Base-by-base conservation (phyloP, 2,329 filamentous ascomycete species). In the Epichloe aotearoae region DNA sequence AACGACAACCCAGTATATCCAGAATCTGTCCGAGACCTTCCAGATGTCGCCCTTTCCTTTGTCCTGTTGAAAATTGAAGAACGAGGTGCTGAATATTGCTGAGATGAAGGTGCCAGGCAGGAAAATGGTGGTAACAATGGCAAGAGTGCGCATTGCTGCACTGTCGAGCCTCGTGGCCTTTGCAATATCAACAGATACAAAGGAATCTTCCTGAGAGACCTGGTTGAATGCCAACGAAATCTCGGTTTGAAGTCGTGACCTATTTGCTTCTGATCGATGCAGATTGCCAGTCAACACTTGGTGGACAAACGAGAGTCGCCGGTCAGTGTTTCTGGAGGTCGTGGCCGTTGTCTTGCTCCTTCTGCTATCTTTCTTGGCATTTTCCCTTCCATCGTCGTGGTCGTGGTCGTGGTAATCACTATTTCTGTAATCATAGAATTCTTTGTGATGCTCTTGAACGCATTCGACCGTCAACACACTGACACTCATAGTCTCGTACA, bases 31-130 rank as follows among this genome's bases (percentile, higher is more conserved):
- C 1, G 64, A 65, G 0, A 68, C 53, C 1, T 33, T 38, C 64
- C 65, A 69, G 1, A 42, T 43, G 20, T 43, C 50, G 7, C 56
- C 58, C 0, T 55, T 55, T 3, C 56, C 52, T 0, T 58, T 55
- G 2, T 56, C 52, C 0, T 58, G 54, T n/a, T 62, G 59, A 3
- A 58, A 59, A 0, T 65, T 57, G 52, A 74, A 74, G 43, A 74
- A 74, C 0, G 65, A 68, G 55, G 67, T 74, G 56, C 70, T 71
- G 44, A 74, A 74, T 4, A 78, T 61, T 5, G 70, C 65, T 0
- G 61, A 73, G 15, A 77, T 65, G 53, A 77, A 77, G 0, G 75
- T 78, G 0, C 72, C 67, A 0, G 76, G 76, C 0, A 79, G 58
- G 39, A 79, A 79, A 0, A 64, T 59, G 6, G 76, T 56, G 0